Base-by-base conservation (phyloP, 495 filamentous ascomycete species). In the Annulohypoxylon nitens region DNA sequence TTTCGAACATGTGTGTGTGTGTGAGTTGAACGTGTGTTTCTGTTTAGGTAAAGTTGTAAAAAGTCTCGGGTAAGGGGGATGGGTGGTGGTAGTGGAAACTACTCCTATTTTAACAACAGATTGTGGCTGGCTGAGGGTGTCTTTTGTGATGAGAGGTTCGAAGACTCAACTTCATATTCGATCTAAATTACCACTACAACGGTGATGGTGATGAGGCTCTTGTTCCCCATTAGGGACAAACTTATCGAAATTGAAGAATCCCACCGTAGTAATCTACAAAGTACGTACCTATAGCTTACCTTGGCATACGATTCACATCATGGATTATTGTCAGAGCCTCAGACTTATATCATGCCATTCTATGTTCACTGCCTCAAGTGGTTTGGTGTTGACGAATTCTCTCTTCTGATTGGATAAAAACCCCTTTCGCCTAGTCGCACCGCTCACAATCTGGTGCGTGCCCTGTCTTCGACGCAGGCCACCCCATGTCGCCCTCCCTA, bases 321-420 rank as follows among this genome's bases (percentile, higher is more conserved):
- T 68, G 64, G 70, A 12, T 69, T 69, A 16, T 34, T 69, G 73
- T 75, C 61, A 69, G 73, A 75, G 73, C 61, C 73, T 75, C 73
- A 72, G 64, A 72, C 73, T 34, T 60, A 53, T 53, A 75, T 75
- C 69, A 51, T 75, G 61, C 73, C 64, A 75, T 75, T 5, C 43
- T 47, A 47, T 47, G 16, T 16, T 71, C 61, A 47, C 20, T 66
- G 62, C 61, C 41, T 66, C 61, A 30, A 63, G 68, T 41, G 55
- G 72, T 68, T 57, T 75, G 67, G 67, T 48, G 67, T 67, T 70
- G 57, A 63, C 23, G 36, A 67, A 58, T n/a, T 16, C 67, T 33
- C 25, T 20, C 51, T 67, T 30, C 55, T 74, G 37, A 74, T 74
- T 74, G 71, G 71, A n/a, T 39, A 43, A n/a, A 18, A 20, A 33